Conservation (phyloP, 2,329 filamentous ascomycete species). For the Botrytis medusae region DNA sequence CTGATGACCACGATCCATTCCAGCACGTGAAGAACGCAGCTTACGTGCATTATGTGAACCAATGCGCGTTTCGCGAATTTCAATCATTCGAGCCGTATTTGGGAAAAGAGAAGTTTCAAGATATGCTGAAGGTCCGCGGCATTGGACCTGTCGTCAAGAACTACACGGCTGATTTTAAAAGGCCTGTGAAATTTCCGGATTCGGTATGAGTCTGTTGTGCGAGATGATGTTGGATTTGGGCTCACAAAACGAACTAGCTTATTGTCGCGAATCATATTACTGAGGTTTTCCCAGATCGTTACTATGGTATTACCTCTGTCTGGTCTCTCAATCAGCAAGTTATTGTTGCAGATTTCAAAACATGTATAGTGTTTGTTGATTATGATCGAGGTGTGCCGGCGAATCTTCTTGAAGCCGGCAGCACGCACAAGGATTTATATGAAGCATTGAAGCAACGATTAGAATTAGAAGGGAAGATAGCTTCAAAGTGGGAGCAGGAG, state of each 20-base stretch:
- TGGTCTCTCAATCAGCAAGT: conserved; percentile 16
- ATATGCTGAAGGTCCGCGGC: background rate
- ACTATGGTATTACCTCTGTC: background rate
- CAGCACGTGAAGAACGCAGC: conserved; percentile 13
- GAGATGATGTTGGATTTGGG: background rate
- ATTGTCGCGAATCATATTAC: conserved; percentile 15
- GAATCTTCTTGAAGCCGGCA: conserved; percentile 6
- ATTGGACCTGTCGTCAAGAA: conserved; percentile 1
- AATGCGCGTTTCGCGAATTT: conserved; percentile 15
- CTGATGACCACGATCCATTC: conserved; percentile 17
- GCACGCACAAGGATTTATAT: conserved; percentile 10
- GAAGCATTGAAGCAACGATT: background rate
- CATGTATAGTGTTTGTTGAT: conserved; percentile 7
- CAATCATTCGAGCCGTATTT: conserved; percentile 11
- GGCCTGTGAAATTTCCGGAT: conserved; percentile 6
- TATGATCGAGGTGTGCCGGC: background rate
- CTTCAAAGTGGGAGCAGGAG: conserved; percentile 1
- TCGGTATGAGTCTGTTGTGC: background rate
- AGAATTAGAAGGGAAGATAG: conserved; percentile 1
- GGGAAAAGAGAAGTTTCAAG: conserved; percentile 16
- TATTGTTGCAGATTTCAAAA: conserved; percentile 4
- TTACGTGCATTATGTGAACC: conserved; percentile 8
- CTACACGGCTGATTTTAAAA: conserved; percentile 4
- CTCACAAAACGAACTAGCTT: background rate
- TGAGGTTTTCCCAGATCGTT: conserved; percentile 11